Evolutionary conservation across 2,329 filamentous ascomycete genomes (phyloP).

Genomic region (Aphanoascus verrucosus): DNA sequence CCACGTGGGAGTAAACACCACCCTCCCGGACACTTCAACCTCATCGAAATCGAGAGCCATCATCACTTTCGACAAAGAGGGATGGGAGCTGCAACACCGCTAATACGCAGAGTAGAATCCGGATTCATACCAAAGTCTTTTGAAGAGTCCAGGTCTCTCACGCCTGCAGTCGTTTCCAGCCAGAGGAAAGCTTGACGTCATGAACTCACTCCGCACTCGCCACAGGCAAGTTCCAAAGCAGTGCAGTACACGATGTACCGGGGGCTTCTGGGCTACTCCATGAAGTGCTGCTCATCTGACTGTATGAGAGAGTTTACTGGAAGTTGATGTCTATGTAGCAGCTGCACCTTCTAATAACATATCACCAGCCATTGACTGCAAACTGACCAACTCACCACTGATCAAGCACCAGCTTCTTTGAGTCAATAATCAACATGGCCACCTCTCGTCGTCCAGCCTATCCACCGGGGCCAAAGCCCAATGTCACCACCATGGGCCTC

Average conservation of each 20-base stretch:
- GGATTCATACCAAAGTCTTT: not conserved
- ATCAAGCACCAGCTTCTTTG: too few relatives aligned
- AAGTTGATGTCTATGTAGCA: too few relatives aligned
- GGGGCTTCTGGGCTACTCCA: not conserved
- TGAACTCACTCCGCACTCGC: not conserved
- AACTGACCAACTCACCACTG: not conserved
- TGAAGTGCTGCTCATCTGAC: too few relatives aligned
- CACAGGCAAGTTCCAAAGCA: not conserved
- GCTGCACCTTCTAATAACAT: too few relatives aligned
- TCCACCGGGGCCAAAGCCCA: constrained; percentile 3
- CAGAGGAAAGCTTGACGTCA: not conserved
- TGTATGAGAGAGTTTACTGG: too few relatives aligned
- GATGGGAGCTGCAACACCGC: too few relatives aligned
- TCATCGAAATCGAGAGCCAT: too few relatives aligned
- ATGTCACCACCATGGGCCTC: constrained; percentile 9
- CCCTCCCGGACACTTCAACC: too few relatives aligned
- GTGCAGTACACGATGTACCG: not conserved
- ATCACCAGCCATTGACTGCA: too few relatives aligned
- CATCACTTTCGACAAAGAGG: too few relatives aligned
- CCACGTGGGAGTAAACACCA: too few relatives aligned
- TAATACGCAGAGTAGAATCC: not conserved
- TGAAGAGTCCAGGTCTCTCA: not conserved
- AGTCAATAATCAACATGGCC: not conserved
- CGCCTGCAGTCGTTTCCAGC: too few relatives aligned
- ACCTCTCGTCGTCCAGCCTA: constrained; percentile 6